phyloP scores from a whole-genome alignment of 2,329 filamentous ascomycete genomes.

The Penicillium sp. region DNA sequence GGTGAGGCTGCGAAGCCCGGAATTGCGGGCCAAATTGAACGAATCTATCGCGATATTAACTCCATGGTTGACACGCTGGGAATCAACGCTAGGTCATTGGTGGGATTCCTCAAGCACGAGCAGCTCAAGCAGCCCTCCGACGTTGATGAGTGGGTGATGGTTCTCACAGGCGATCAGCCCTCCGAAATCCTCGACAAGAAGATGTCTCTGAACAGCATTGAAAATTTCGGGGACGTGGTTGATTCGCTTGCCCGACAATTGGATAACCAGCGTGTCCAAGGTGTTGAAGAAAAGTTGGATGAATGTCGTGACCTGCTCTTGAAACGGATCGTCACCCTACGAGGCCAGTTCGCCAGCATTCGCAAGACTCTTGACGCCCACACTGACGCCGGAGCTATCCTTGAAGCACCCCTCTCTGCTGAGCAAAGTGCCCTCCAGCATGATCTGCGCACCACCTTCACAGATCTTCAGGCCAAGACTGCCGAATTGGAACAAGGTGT shows the following conservation, averaged over 20 bases:
- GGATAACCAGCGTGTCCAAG: constrained; percentile 63
- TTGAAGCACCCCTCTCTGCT: constrained; percentile 71
- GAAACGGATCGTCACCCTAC: constrained; percentile 67
- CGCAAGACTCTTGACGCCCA: constrained; percentile 68
- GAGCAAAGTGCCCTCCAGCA: constrained; percentile 82
- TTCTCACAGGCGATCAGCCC: constrained; percentile 49
- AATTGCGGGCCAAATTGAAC: constrained; percentile 49
- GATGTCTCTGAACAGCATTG: constrained; percentile 74
- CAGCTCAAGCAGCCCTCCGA: constrained; percentile 45
- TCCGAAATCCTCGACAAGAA: constrained; percentile 66
- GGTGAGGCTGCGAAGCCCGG: constrained; percentile 46
- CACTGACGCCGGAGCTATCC: constrained; percentile 65
- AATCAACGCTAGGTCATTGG: constrained; percentile 69
- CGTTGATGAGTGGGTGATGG: constrained; percentile 47
- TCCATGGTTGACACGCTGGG: constrained; percentile 93
- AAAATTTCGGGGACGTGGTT: constrained; percentile 62
- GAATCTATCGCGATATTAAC: constrained; percentile 51
- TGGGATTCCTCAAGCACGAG: constrained; percentile 53
- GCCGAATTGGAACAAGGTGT: constrained; percentile 75
- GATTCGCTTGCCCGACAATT: constrained; percentile 63
- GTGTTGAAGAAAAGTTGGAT: constrained; percentile 65
- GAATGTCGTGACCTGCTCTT: constrained; percentile 62
- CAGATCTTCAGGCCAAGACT: constrained; percentile 68
- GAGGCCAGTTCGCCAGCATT: constrained; percentile 72
- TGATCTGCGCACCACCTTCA: constrained; percentile 73